These are phyloP conservation scores for Geum urbanum DNA, from an alignment of 306 rosid genomes.

Conservation along the genomic window DNA sequence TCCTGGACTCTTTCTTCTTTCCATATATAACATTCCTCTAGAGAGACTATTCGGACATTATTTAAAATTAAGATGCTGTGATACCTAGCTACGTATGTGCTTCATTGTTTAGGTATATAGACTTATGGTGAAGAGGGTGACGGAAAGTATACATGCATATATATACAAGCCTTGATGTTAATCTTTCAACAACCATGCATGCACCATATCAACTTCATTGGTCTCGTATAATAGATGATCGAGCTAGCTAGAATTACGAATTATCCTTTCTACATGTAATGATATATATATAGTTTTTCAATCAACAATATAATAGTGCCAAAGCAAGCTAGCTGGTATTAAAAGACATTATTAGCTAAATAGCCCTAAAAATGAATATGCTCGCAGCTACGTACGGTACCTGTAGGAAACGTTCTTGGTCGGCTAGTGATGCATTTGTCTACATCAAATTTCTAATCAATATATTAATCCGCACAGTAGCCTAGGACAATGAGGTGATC, in stretches of 20 bases:
- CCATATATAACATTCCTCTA: slow-evolving; percentile 22
- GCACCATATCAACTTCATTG: neutral
- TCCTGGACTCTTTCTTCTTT: slow-evolving; percentile 17
- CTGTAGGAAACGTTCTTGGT: neutral
- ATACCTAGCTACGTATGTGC: neutral
- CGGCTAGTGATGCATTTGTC: neutral
- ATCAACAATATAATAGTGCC: neutral
- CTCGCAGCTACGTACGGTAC: neutral
- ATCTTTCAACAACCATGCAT: slow-evolving; percentile 1
- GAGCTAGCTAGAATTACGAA: too few relatives aligned
- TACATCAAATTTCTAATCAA: neutral
- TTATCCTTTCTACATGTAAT: neutral
- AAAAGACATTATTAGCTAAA: neutral
- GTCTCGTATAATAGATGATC: too few relatives aligned
- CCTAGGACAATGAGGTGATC: slow-evolving; percentile 2
- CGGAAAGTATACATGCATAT: neutral
- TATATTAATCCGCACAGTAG: neutral
- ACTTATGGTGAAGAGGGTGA: slow-evolving; percentile 6
- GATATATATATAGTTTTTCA: neutral
- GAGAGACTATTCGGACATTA: neutral
- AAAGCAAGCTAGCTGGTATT: neutral
- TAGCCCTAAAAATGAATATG: neutral
- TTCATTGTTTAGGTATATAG: neutral
- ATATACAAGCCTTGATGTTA: slow-evolving; percentile 1
- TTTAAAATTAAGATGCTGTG: neutral